Evolutionary conservation across 1,284 basidiomycete genomes (phyloP), one percentile per base, ranked within the genome.

Genomic region (Wallemia ichthyophaga): DNA sequence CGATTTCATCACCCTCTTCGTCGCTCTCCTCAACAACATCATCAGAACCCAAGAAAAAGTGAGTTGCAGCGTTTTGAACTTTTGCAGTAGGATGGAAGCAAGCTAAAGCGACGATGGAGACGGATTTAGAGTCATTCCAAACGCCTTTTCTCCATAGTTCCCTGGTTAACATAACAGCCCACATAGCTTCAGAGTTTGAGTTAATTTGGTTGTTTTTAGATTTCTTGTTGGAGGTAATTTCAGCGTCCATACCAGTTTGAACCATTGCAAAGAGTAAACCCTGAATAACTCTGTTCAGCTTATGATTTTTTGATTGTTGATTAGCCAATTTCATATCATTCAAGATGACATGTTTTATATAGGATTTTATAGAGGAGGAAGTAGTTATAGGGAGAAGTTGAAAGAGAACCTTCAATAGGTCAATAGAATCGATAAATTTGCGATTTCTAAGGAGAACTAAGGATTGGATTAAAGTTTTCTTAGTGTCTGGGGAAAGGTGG

Each of bases 181-280:
- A 98, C 77, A 96, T 84, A 1, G 92, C 91, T 66, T 96, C 92
- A 33, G 85, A 83, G 5, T 80, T 78, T 59, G 73, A 73, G 62
- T 73, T 70, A 3, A 66, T 67, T 61, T 74, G 73, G 60, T 69
- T 71, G 53, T 62, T 65, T 59, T 67, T 65, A 68, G n/a, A 71
- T 65, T 7, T 70, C 70, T 62, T 58, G 23, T n/a, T n/a, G n/a
- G n/a, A n/a, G n/a, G n/a, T n/a, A n/a, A 86, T 78, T 65, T 86
- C 81, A 9, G 74, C 81, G 54, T 81, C 78, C 80, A 92, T 76
- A 15, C 87, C 88, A 31, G 81, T 78, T 69, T 96, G 89, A 5
- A 98, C 81, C 85, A 98, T 96, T 58, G 79, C 78, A 68, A 98
- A 98, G 27, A 98, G 75, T 75, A 98, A 83, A 9, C 88, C 84